These are phyloP conservation scores for Roridomyces roridus DNA, from an alignment of 768 basidiomycete genomes.

Conservation along the genomic window DNA sequence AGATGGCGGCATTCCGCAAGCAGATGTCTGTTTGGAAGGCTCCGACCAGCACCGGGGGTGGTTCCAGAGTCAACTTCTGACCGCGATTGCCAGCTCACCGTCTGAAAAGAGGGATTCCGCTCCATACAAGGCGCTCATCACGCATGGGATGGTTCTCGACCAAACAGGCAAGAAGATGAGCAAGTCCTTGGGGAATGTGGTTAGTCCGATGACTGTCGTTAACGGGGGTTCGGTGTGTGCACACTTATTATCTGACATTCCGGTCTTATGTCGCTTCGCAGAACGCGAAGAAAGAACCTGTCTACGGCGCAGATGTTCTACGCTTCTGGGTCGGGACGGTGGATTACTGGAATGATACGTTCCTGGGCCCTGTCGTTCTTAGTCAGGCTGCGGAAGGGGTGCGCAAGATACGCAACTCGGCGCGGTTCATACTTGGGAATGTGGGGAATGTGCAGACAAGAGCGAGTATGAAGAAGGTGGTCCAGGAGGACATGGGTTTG, in stretches of 20 bases:
- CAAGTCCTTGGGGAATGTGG: conserved; percentile 92
- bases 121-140: conserved; percentile 83
- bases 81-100: conserved; percentile 64
- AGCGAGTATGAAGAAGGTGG: conserved; percentile 40
- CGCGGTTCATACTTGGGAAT: conserved; percentile 87
- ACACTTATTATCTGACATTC: neutral
- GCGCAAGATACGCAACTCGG: conserved; percentile 86
- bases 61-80: conserved; percentile 96
- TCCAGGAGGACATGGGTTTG: conserved; percentile 60
- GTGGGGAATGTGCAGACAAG: conserved; percentile 48
- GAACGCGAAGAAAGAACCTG: conserved; percentile 75
- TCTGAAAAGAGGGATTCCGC: conserved; percentile 38
- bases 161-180: conserved; percentile 95
- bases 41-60: conserved; percentile 98
- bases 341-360: conserved; percentile 89
- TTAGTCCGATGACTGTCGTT: conserved; percentile 84
- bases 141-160: conserved; percentile 97
- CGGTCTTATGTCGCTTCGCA: conserved; percentile 33
- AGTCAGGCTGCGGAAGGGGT: conserved; percentile 76
- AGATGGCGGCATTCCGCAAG: conserved; percentile 46
- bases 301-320: conserved; percentile 86
- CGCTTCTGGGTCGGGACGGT: conserved; percentile 92
- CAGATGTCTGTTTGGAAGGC: conserved; percentile 93
- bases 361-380: conserved; percentile 81
- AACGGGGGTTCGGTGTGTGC: conserved; percentile 72